Evolutionary conservation across 352 stramenopile species (phyloP), one percentile per base, ranked within the genome.

Genomic region (Globisporangium abappressorium): DNA sequence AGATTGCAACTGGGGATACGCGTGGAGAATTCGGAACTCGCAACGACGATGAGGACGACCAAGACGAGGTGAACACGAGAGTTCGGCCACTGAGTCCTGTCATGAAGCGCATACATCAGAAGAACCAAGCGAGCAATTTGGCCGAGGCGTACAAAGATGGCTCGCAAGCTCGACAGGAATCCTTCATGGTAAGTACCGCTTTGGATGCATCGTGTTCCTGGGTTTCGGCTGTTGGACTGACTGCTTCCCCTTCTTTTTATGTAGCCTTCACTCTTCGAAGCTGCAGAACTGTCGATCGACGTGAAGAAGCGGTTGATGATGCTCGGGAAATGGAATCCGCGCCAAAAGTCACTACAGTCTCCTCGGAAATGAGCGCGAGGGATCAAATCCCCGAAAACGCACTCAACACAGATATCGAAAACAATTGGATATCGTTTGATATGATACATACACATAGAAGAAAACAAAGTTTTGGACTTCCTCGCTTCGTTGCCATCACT

Each of bases 271-370:
- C 56, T 91, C 14, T 62, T 70, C 8, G 83, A 91, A 7, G 78
- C 79, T 2, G 76, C 77, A 22, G 67, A 75, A 57, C 76, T 91
- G 22, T 82, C 81, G 0, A 73, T 89, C 8, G 72, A 81, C 14
- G 81, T 91, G 46, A 87, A 85, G 66, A 87, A 88, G 70, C 79
- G 83, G 7, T 57, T 89, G 18, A 38, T 86, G 4, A 58, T 89
- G 33, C 73, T 89, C 14, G 78, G 82, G 15, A 80, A 82, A 57
- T 87, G 81, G 79, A 41, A 69, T 20, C 51, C 65, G 30, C 38
- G 28, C 5, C 56, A 70, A 30, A 62, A 30, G 55, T 55, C 30
- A n/a, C 43, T 70, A 24, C 57, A 65, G 7, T 28, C 20, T 49
- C 33, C n/a, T 62, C 56, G 20, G 18, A 22, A 51, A 51, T 51